Conservation (phyloP, 2,329 filamentous ascomycete species). For the Aquanectria penicillioides region DNA sequence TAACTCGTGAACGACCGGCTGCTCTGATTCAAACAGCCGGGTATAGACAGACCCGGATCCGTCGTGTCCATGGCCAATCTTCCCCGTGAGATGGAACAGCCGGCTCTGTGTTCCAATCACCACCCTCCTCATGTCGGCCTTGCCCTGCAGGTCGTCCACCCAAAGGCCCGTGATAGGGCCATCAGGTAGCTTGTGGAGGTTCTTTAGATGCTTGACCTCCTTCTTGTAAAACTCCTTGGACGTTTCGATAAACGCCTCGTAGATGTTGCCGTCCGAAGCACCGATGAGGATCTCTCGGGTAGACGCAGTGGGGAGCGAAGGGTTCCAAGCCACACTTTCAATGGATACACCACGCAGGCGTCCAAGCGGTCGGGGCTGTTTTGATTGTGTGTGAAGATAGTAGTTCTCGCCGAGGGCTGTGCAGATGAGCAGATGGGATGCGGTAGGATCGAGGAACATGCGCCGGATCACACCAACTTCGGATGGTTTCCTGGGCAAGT, state of each 20-base stretch:
- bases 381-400: conserved; percentile 95
- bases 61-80: conserved; percentile 78
- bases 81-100: conserved; percentile 84
- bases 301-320: conserved; percentile 89
- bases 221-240: conserved; percentile 94
- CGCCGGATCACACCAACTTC: conserved; percentile 92
- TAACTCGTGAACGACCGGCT: conserved; percentile 79
- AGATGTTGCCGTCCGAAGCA: conserved; percentile 92
- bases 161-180: conserved; percentile 87
- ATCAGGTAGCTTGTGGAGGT: conserved; percentile 83
- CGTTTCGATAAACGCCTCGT: conserved; percentile 94
- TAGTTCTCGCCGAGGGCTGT: conserved; percentile 95
- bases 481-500: conserved; percentile 90
- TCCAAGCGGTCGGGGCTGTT: conserved; percentile 83
- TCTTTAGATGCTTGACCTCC: conserved; percentile 91
- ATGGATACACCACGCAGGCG: conserved; percentile 87
- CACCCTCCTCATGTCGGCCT: conserved; percentile 78
- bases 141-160: conserved; percentile 77
- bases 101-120: conserved; percentile 82
- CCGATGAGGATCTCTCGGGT: conserved; percentile 94
- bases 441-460: conserved; percentile 97
- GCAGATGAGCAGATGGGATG: conserved; percentile 91
- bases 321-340: conserved; percentile 94
- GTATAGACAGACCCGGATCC: conserved; percentile 87
- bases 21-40: conserved; percentile 87